Percentiles rank a stretch among this genome's conserved stretches.
These are phyloP conservation scores for Aspergillus leporis DNA, from an alignment of 495 filamentous ascomycete species.

Conservation along the genomic window DNA sequence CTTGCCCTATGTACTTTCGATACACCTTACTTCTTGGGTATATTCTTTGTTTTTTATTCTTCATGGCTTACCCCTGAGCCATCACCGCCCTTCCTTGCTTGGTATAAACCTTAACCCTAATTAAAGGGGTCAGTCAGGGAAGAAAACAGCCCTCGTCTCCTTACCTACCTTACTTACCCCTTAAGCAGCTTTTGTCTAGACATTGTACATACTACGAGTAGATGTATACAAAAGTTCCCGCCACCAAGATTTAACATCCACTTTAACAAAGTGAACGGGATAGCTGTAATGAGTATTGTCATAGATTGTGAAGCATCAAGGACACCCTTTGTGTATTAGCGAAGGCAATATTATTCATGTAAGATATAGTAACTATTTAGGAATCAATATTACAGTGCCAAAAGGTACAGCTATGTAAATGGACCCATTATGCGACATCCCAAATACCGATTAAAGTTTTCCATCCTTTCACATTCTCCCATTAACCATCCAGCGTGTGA, in stretches of 20 bases:
- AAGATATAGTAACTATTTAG: not conserved
- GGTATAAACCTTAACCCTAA: not conserved
- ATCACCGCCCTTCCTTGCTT: not conserved
- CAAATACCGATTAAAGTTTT: not conserved
- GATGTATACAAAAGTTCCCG: too few species aligned
- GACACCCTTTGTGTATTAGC: too few species aligned
- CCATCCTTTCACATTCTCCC: slow-evolving; percentile 11
- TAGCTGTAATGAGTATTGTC: too few species aligned
- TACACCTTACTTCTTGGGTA: not conserved
- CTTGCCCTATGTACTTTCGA: not conserved
- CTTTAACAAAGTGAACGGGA: too few species aligned
- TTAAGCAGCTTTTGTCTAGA: too few species aligned
- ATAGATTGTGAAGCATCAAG: too few species aligned
- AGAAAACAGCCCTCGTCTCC: not conserved
- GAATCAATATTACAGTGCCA: slow-evolving; percentile 7
- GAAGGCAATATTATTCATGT: too few species aligned
- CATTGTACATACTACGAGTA: too few species aligned
- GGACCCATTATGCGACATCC: slow-evolving; percentile 13
- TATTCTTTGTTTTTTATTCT: not conserved
- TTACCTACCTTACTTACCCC: too few species aligned
- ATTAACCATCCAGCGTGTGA: slow-evolving; percentile 9
- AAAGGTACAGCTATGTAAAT: slow-evolving; percentile 13
- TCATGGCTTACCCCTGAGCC: too few species aligned
- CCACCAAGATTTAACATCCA: too few species aligned
- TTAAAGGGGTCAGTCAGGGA: not conserved